phyloP scores from a whole-genome alignment of 2,329 filamentous ascomycete species.

The Diaporthe citriasiana region DNA sequence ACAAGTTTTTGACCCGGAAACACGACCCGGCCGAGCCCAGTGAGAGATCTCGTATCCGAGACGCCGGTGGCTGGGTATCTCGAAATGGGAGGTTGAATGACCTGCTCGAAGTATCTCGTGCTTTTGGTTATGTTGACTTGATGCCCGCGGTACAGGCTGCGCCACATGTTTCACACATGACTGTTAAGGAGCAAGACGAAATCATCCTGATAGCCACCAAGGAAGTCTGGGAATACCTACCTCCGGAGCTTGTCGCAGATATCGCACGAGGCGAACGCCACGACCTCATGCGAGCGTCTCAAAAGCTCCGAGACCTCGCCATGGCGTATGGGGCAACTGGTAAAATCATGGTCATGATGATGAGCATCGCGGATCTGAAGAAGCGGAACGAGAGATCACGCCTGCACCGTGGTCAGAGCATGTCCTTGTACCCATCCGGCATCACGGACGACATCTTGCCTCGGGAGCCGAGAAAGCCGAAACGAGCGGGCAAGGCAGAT shows the following conservation, averaged over 20 bases:
- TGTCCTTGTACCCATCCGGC: constrained; percentile 85
- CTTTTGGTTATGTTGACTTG: constrained; percentile 93
- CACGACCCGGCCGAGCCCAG: constrained; percentile 91
- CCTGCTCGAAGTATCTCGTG: constrained; percentile 88
- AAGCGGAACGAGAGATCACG: constrained; percentile 82
- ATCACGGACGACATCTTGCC: constrained; percentile 77
- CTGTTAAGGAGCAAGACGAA: constrained; percentile 89
- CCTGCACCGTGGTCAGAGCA: constrained; percentile 82
- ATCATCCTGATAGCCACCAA: constrained; percentile 92
- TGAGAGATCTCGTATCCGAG: constrained; percentile 90
- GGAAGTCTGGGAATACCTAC: constrained; percentile 96
- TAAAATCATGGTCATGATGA: constrained; percentile 99
- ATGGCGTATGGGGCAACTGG: constrained; percentile 94
- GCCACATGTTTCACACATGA: constrained; percentile 84
- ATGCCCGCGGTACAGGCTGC: constrained; percentile 95
- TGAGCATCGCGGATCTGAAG: constrained; percentile 92
- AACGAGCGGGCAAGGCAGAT: constrained; percentile 59
- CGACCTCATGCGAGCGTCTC: constrained; percentile 94
- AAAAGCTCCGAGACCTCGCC: constrained; percentile 93
- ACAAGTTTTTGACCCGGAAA: constrained; percentile 88
- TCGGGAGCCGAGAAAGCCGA: constrained; percentile 73
- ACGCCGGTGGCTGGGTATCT: constrained; percentile 96
- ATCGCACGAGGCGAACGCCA: constrained; percentile 87
- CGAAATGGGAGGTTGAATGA: constrained; percentile 96
- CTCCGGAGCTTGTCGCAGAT: constrained; percentile 91